Evolutionary conservation across 805 yeast species (phyloP), one percentile per base, ranked within the genome.

Genomic region (Teunomyces cretensis): DNA sequence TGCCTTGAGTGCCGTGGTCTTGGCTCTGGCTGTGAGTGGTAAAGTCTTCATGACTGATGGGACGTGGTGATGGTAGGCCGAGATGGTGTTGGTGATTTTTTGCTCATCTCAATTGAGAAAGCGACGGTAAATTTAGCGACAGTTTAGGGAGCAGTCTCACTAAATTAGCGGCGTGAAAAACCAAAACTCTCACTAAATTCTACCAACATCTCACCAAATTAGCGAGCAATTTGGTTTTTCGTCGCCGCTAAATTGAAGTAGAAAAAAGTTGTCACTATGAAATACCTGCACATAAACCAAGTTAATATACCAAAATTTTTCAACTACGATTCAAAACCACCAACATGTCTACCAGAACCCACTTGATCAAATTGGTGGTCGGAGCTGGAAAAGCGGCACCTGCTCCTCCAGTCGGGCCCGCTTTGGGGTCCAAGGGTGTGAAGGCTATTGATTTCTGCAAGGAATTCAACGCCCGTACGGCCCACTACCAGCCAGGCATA

Each of bases 341-440:
- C 38, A 37, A 33, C 40, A 61, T 61, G 65, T 61, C 65, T 15
- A 71, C 74, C 15, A 86, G 82, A 63, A 85, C 82, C 62, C 72
- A 84, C 32, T 60, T 91, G 55, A 89, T 92, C 43, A 94, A 92
- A 67, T 79, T 92, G 49, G 83, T 92, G 41, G 98, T 92, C 3
- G 96, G 92, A 7, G 98, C 99, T 4, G 98, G 98, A 3, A 88
- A 90, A 64, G 99, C 99, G 0, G 94, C 97, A 1, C 98, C 99
- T 33, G 85, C 97, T 2, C 99, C 99, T 24, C 99, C 99, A 6
- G 98, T 94, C 24, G 99, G 99, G 53, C 99, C 99, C 38, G 99
- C 98, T 0, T 75, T 94, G 41, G 99, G 99, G 54, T 92, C 98
- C 48, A 92, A 92, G 66, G 99, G 99, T 75, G 96, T 94, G 39